Percentiles rank a stretch among this genome's conserved stretches.
phyloP scores from a whole-genome alignment of 2,329 filamentous ascomycete species.

The Colletotrichum horii region DNA sequence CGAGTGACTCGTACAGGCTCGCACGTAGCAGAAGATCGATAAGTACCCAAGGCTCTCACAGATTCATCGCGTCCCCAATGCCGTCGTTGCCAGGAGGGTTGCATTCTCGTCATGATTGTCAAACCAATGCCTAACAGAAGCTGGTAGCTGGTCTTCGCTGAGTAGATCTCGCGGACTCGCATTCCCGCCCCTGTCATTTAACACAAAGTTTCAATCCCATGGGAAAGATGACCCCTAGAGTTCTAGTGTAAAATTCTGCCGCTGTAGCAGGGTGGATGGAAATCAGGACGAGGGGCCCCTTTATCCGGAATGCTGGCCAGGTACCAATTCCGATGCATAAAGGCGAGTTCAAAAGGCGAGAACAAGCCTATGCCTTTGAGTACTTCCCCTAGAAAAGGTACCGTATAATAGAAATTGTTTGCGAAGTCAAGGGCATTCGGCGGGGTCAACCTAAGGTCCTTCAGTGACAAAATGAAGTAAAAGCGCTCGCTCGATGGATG shows the following conservation, averaged over 20 bases:
- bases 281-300: neutral
- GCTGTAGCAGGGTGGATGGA: neutral
- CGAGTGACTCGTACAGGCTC: neutral
- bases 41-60: accelerated
- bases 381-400: neutral
- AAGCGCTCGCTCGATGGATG: neutral
- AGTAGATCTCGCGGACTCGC: neutral
- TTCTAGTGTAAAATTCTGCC: neutral
- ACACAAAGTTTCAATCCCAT: neutral
- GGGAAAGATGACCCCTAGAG: neutral
- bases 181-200: neutral
- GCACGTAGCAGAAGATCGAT: neutral
- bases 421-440: accelerated
- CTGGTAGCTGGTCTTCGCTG: neutral
- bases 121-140: neutral
- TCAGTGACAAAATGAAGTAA: neutral
- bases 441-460: neutral
- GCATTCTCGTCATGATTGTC: neutral
- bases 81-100: neutral
- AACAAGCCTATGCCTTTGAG: neutral
- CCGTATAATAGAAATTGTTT: neutral
- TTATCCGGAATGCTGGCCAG: accelerated
- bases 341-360: accelerated
- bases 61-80: accelerated
- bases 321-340: neutral